Percentiles rank a stretch among this genome's conserved stretches.
These are phyloP conservation scores for Colletotrichum brevisporum DNA, from an alignment of 2,329 filamentous ascomycete species.

Conservation along the genomic window DNA sequence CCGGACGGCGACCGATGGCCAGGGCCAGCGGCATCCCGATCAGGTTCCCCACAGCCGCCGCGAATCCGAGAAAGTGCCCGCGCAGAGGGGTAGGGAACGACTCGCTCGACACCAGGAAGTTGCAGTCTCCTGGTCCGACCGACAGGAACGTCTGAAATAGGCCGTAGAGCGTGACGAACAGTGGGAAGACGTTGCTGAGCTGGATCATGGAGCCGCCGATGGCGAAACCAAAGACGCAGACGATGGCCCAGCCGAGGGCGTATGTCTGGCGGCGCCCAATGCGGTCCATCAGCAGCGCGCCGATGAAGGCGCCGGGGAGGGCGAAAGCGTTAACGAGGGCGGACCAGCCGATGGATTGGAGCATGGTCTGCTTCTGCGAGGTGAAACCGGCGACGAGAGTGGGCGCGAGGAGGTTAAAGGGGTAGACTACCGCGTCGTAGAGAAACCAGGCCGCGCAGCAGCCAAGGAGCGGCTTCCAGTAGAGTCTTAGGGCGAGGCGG, in stretches of 20 bases:
- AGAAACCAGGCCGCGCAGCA: constrained; percentile 56
- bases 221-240: constrained; percentile 60
- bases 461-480: constrained; percentile 64
- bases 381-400: constrained; percentile 44
- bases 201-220: constrained; percentile 63
- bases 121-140: constrained; percentile 62
- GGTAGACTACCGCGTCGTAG: constrained; percentile 47
- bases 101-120: constrained; percentile 64
- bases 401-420: constrained; percentile 42
- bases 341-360: constrained; percentile 46
- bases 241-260: constrained; percentile 42
- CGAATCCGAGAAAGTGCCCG: constrained; percentile 64
- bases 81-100: constrained; percentile 64
- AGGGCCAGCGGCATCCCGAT: constrained; percentile 53
- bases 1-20: constrained; percentile 51
- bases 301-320: constrained; percentile 45
- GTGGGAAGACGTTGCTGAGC: constrained; percentile 61
- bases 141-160: constrained; percentile 64
- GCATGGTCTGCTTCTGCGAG: constrained; percentile 35
- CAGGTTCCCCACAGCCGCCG: constrained; percentile 58
- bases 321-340: constrained; percentile 47
- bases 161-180: constrained; percentile 67
- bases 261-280: constrained; percentile 45
- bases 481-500: constrained; percentile 44
- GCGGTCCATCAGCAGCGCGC: constrained; percentile 43